phyloP scores from a whole-genome alignment of 495 filamentous ascomycete species.

The Glutinoglossum americanum region DNA sequence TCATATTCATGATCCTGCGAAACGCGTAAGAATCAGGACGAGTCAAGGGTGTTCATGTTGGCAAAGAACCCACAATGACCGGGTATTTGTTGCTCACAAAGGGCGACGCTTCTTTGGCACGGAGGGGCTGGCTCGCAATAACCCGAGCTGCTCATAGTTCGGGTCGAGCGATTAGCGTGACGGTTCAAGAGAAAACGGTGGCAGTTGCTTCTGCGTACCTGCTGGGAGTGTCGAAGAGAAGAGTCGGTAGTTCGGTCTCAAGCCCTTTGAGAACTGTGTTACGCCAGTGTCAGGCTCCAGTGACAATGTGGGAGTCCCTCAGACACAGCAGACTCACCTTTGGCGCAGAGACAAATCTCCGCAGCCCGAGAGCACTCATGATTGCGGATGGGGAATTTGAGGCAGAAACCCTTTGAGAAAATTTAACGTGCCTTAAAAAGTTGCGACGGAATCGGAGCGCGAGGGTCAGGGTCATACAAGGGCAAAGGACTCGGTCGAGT shows the following conservation, averaged over 20 bases:
- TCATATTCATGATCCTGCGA: constrained; percentile 52
- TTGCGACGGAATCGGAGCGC: no score
- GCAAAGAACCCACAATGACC: constrained; percentile 50
- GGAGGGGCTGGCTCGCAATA: constrained; percentile 60
- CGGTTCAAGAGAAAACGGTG: constrained; percentile 1
- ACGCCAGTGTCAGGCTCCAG: constrained; percentile 7
- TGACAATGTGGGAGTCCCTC: not conserved
- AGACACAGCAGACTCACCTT: constrained; percentile 23
- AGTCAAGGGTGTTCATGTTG: not conserved
- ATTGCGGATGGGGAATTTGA: not conserved
- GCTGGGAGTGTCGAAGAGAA: constrained; percentile 75
- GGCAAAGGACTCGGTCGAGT: not conserved
- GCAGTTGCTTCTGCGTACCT: constrained; percentile 29
- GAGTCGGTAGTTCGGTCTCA: constrained; percentile 36
- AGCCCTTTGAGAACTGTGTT: constrained; percentile 23
- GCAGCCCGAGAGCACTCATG: constrained; percentile 36
- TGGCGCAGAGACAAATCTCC: constrained; percentile 34
- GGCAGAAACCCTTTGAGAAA: not conserved
- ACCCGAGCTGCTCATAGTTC: constrained; percentile 36
- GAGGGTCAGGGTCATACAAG: not conserved
- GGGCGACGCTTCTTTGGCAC: constrained; percentile 75
- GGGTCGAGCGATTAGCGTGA: constrained; percentile 12
- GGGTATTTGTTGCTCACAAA: constrained; percentile 74
- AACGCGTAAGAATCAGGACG: not conserved
- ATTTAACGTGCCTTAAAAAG: not conserved